Evolutionary conservation across 495 filamentous ascomycete species (phyloP).

Genomic region (Oidiodendron maius): DNA sequence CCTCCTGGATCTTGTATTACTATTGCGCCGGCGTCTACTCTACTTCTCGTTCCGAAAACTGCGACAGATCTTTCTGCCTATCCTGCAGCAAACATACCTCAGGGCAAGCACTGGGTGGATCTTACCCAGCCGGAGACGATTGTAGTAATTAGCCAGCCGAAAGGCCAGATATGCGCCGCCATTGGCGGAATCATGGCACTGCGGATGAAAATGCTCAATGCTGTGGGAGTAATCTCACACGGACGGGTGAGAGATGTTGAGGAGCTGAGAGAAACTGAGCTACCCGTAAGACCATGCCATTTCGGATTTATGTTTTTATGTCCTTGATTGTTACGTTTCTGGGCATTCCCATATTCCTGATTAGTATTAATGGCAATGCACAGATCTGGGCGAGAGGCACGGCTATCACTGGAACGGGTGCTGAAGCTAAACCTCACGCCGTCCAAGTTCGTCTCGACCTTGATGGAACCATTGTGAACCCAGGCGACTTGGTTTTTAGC

Average conservation of each 20-base stretch:
- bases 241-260: constrained; percentile 59
- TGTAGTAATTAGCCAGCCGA: constrained; percentile 54
- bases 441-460: constrained; percentile 47
- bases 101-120: constrained; percentile 56
- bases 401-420: constrained; percentile 54
- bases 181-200: constrained; percentile 64
- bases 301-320: no score
- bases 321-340: no score
- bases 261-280: constrained; percentile 38
- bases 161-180: constrained; percentile 53
- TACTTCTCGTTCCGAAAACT: constrained; percentile 52
- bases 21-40: constrained; percentile 56
- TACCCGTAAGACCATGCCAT: constrained; percentile 37
- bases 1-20: constrained; percentile 4
- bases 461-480: constrained; percentile 38
- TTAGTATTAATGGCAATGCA: background rate
- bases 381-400: constrained; percentile 52
- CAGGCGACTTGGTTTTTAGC: constrained; percentile 59
- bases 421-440: constrained; percentile 51
- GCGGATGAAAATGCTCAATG: constrained; percentile 49
- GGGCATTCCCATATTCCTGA: no score
- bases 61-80: constrained; percentile 1
- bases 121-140: constrained; percentile 44
- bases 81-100: constrained; percentile 28
- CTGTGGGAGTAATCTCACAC: constrained; percentile 47